Conservation (phyloP, 192 early-diverging fungal species). For the Coemansia sp. region DNA sequence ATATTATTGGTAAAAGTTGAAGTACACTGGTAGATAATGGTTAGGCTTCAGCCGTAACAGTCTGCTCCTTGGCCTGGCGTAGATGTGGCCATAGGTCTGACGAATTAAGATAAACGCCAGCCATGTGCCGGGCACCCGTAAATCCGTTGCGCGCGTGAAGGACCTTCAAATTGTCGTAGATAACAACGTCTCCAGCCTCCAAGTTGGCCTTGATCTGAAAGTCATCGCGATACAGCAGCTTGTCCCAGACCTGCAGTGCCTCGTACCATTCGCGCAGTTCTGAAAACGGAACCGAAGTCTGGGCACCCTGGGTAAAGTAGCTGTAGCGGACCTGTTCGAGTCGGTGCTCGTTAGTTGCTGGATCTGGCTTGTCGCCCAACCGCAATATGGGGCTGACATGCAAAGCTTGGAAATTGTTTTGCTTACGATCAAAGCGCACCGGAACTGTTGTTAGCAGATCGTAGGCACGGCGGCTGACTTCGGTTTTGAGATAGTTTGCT, state of each 20-base stretch:
- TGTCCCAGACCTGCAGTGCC: conserved; percentile 48
- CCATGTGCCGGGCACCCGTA: conserved; percentile 49
- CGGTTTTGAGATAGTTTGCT: conserved; percentile 54
- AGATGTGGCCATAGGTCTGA: conserved; percentile 48
- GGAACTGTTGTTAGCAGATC: conserved; percentile 53
- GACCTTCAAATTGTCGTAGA: conserved; percentile 54
- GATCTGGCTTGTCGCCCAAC: conserved; percentile 23
- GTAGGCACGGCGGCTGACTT: conserved; percentile 49
- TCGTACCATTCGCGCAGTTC: conserved; percentile 54
- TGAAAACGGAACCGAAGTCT: conserved; percentile 44
- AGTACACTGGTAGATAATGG: background rate
- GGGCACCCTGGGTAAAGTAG: conserved; percentile 54
- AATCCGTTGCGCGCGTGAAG: conserved; percentile 56
- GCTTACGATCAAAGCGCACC: conserved; percentile 51
- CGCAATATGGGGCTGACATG: conserved; percentile 43
- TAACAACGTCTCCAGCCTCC: conserved; percentile 49
- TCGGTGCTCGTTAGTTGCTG: conserved; percentile 20
- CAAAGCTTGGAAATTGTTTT: conserved; percentile 49
- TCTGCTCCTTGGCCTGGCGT: background rate
- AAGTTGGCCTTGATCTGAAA: conserved; percentile 51
- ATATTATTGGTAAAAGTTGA: background rate
- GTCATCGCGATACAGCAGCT: conserved; percentile 49
- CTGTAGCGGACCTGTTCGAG: conserved; percentile 51
- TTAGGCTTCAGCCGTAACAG: background rate
- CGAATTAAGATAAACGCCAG: conserved; percentile 46